A percentile compares a stretch with the other conserved stretches of the same genome.
Evolutionary conservation across 768 basidiomycete species (phyloP).

Genomic region (Tylopilus sp.): DNA sequence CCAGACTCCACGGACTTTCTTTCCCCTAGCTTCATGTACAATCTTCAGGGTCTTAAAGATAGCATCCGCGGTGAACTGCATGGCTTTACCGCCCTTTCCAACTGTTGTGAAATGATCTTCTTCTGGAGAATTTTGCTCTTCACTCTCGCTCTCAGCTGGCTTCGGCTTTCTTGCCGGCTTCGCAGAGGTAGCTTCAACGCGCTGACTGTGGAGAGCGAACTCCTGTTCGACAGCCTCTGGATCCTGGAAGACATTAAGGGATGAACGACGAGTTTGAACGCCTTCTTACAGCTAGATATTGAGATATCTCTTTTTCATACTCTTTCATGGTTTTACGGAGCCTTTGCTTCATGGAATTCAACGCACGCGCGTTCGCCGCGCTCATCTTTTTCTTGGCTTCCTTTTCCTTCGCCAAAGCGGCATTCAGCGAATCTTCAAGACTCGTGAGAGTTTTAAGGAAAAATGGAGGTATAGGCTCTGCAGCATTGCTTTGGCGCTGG

Average conservation of each 20-base stretch:
- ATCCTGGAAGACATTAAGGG: conserved; percentile 50
- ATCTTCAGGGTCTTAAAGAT: conserved; percentile 92
- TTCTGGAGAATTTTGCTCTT: conserved; percentile 36
- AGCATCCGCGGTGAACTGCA: conserved; percentile 77
- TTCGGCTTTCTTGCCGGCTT: conserved; percentile 37
- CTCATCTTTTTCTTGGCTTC: conserved; percentile 95
- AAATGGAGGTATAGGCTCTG: conserved; percentile 85
- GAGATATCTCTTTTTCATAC: conserved; percentile 74
- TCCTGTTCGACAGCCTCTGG: conserved; percentile 84
- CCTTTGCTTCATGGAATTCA: conserved; percentile 98
- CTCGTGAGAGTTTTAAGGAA: conserved; percentile 71
- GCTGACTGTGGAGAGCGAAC: conserved; percentile 53
- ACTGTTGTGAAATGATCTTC: conserved; percentile 85
- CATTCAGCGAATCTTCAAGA: conserved; percentile 74
- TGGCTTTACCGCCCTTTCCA: conserved; percentile 81
- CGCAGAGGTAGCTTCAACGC: conserved; percentile 38
- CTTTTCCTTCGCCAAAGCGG: conserved; percentile 80
- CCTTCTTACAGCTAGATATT: conserved; percentile 68
- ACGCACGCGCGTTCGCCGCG: conserved; percentile 85
- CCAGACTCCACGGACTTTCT: conserved; percentile 66
- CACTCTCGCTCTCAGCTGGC: conserved; percentile 34
- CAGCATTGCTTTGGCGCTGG: conserved; percentile 77
- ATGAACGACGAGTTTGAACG: background rate
- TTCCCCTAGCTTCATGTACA: conserved; percentile 91
- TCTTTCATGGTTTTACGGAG: conserved; percentile 90